Evolutionary conservation across 768 basidiomycete species (phyloP).

Genomic region (Mrakia frigida): DNA sequence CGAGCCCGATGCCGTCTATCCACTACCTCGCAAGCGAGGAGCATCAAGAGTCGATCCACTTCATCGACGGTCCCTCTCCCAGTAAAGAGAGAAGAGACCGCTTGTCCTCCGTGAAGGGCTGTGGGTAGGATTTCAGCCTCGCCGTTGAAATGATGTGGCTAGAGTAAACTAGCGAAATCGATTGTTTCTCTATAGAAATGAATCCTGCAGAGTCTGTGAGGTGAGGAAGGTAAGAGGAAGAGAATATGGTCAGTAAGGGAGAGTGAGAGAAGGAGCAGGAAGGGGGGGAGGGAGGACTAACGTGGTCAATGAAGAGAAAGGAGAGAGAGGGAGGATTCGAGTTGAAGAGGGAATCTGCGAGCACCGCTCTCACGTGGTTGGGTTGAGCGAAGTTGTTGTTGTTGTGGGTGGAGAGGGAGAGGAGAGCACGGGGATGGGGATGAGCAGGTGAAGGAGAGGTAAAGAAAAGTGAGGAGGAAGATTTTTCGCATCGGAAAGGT

Average conservation of each 20-base stretch:
- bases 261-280: not conserved
- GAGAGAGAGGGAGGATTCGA: not conserved
- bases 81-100: not conserved
- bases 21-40: slow-evolving; percentile 19
- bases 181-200: slow-evolving; percentile 6
- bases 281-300: not conserved
- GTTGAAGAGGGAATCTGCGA: too few relatives aligned
- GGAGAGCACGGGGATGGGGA: too few relatives aligned
- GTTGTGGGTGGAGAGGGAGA: too few relatives aligned
- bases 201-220: not conserved
- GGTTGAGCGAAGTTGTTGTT: too few relatives aligned
- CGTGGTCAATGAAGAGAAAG: not conserved
- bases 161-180: not conserved
- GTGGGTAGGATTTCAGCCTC: not conserved
- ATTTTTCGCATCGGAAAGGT: too few relatives aligned
- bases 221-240: not conserved
- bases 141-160: not conserved
- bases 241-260: not conserved
- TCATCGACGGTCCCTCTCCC: not conserved
- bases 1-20: slow-evolving; percentile 14
- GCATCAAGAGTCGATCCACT: slow-evolving; percentile 17
- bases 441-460: too few relatives aligned
- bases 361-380: too few relatives aligned
- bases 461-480: too few relatives aligned
- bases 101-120: slow-evolving; percentile 1